These are phyloP conservation scores for Fusarium acutatum DNA, from an alignment of 2,329 filamentous ascomycete species.

Conservation along the genomic window DNA sequence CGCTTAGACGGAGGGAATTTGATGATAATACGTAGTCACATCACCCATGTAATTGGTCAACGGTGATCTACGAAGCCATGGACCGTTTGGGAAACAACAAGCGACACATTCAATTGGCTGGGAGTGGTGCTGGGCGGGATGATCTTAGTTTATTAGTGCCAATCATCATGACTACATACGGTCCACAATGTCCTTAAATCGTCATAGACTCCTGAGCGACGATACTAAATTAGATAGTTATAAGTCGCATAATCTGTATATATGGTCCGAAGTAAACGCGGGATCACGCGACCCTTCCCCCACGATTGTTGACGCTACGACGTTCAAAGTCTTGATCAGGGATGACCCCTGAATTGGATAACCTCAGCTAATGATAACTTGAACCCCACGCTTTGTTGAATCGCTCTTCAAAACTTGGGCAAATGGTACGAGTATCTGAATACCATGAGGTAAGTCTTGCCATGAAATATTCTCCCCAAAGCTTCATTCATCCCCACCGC, in stretches of 20 bases:
- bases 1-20: not conserved
- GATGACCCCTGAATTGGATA: not conserved
- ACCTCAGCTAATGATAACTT: rapidly evolving
- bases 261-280: not conserved
- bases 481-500: not conserved
- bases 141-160: not conserved
- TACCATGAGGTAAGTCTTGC: not conserved
- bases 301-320: not conserved
- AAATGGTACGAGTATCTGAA: not conserved
- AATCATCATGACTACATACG: not conserved
- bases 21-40: not conserved
- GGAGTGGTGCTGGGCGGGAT: not conserved
- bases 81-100: not conserved
- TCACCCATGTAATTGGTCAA: too few relatives aligned
- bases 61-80: not conserved
- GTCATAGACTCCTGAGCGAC: not conserved
- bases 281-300: not conserved
- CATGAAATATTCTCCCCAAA: too few relatives aligned
- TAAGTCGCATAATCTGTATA: not conserved
- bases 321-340: rapidly evolving
- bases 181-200: not conserved
- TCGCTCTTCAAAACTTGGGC: not conserved
- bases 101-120: not conserved
- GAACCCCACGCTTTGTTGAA: not conserved
- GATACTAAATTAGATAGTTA: too few relatives aligned